Percentiles rank a stretch among this genome's conserved stretches.
Conservation (phyloP, 208 protist genomes). For the Acanthamoeba rhysodes region DNA sequence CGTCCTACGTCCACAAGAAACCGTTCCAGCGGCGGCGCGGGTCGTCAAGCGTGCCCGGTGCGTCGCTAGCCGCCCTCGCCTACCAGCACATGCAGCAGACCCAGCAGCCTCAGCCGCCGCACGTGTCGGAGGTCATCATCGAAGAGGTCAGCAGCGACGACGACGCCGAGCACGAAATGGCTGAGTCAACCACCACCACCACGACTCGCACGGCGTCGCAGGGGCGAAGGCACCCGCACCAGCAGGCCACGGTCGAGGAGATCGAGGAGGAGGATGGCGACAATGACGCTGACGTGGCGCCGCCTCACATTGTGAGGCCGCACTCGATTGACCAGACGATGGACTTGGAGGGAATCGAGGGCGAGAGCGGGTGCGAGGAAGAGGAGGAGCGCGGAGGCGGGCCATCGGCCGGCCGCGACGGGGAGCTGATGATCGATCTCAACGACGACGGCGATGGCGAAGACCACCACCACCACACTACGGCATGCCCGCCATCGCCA, state of each 20-base stretch:
- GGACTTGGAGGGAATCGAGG: no score
- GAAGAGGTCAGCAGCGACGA: constrained; percentile 1
- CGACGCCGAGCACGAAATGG: background rate
- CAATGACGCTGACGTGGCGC: background rate
- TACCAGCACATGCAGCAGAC: constrained; percentile 33
- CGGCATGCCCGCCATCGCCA: no score
- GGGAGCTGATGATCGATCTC: background rate
- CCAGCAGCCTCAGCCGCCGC: background rate
- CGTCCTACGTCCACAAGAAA: constrained; percentile 53
- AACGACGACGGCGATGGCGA: background rate
- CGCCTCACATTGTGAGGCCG: no score
- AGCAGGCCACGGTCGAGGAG: constrained; percentile 3
- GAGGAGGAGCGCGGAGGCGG: no score
- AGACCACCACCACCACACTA: no score
- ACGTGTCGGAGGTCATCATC: constrained; percentile 6
- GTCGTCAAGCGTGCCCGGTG: background rate
- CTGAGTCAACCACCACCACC: background rate
- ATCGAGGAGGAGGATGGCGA: background rate
- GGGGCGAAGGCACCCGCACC: background rate
- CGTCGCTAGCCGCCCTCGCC: background rate
- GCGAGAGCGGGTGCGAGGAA: no score
- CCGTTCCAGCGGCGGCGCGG: constrained; percentile 40
- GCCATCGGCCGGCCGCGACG: no score
- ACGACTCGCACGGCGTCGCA: background rate
- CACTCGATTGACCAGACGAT: no score